Evolutionary conservation across 2,329 filamentous ascomycete genomes (phyloP), one percentile per base, ranked within the genome.

Genomic region (Hymenoscyphus fructigenus): DNA sequence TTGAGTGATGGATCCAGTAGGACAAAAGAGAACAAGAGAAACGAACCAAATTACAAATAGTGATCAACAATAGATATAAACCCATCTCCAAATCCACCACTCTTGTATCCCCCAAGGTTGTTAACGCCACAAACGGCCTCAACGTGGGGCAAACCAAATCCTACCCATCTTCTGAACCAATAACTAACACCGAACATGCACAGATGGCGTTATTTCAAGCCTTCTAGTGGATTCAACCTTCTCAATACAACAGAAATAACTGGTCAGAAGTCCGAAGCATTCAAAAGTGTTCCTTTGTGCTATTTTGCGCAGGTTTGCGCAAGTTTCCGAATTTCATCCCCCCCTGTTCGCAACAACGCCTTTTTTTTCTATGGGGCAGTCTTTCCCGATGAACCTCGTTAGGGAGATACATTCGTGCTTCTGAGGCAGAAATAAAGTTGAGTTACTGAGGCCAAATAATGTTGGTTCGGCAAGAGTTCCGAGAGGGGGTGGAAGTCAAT

Each of bases 301-400:
- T 57, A 29, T 57, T 34, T n/a, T 57, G 55, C 55, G 55, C 55
- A 32, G 23, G 55, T 57, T 63, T 63, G 38, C 58, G 36, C 61
- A 53, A 20, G 26, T 63, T 63, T 34, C 28, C 32, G 15, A 14
- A 53, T 23, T 26, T 53, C 20, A 14, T 53, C 2, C 47, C 20
- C 17, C 47, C 47, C 47, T 14, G 47, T 28, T 26, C 47, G 20
- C 12, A 26, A 23, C 23, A 53, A 53, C 23, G 47, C 47, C 20
- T 20, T 38, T 5, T 38, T n/a, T 38, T 38, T 38, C 14, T 38
- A 38, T 38, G 36, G 36, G 36, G 36, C 36, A 15, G 36, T 38
- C 14, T 17, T 38, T 17, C 36, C 36, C 36, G 12, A 17, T 38
- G 14, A 38, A 17, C 36, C 36, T 38, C 36, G 36, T 38, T 14